phyloP scores from a whole-genome alignment of 2,329 filamentous ascomycete genomes.

The Macroventuria anomochaeta region DNA sequence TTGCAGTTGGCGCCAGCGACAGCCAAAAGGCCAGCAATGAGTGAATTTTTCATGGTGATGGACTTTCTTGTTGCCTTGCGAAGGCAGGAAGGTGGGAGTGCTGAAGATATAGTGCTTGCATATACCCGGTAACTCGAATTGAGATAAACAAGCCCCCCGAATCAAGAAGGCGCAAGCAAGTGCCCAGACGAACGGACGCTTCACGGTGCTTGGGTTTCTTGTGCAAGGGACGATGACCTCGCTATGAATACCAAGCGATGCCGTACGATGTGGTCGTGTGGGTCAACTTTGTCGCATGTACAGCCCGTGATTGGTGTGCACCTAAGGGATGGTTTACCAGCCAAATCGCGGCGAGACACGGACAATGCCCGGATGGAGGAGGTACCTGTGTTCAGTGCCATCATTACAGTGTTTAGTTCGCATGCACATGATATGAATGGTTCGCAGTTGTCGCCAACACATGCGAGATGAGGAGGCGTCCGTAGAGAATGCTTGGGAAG shows the following conservation, averaged over 20 bases:
- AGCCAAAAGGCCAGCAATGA: conserved; percentile 44
- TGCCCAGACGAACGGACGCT: conserved; percentile 13
- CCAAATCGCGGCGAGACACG: conserved; percentile 8
- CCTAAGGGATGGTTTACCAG: conserved; percentile 5
- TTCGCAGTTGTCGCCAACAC: not conserved
- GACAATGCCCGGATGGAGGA: conserved; percentile 3
- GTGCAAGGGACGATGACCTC: conserved; percentile 19
- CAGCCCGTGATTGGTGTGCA: conserved; percentile 11
- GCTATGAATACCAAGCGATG: conserved; percentile 11
- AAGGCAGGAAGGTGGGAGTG: not conserved
- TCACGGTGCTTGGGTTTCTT: conserved; percentile 5
- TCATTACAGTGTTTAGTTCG: conserved; percentile 2
- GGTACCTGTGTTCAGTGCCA: conserved; percentile 3
- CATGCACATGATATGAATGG: not conserved
- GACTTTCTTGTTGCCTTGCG: not conserved
- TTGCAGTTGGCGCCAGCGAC: conserved; percentile 37
- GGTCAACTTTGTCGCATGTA: conserved; percentile 1
- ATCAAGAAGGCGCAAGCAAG: conserved; percentile 24
- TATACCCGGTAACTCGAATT: conserved; percentile 9
- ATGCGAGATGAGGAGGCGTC: not conserved
- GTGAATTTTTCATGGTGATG: conserved; percentile 37
- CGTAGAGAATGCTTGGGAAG: conserved; percentile 21
- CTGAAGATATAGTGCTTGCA: conserved; percentile 10
- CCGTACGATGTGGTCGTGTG: conserved; percentile 16
- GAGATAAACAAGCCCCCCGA: conserved; percentile 27